Percentiles rank a stretch among this genome's conserved stretches.
These are phyloP conservation scores for Fusarium caatingaense DNA, from an alignment of 2,329 filamentous ascomycete genomes.

Conservation along the genomic window DNA sequence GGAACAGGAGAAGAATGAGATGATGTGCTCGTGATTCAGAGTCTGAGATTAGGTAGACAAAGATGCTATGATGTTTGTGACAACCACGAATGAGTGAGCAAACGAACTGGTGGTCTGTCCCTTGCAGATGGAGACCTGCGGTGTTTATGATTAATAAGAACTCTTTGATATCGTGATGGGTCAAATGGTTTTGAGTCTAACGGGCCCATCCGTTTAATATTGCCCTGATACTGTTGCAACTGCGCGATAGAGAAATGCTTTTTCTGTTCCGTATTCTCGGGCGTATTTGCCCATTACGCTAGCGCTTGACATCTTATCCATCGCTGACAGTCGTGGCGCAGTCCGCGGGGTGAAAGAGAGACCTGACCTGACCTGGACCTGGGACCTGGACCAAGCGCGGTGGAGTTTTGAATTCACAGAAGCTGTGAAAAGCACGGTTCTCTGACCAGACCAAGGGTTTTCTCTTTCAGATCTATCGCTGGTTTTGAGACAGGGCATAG, in stretches of 20 bases:
- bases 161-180: neutral
- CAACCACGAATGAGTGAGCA: slow-evolving; percentile 4
- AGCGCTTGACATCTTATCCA: slow-evolving; percentile 14
- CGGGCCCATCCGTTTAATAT: slow-evolving; percentile 12
- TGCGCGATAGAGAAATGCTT: neutral
- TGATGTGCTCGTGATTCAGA: slow-evolving; percentile 11
- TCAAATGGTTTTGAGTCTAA: slow-evolving; percentile 8
- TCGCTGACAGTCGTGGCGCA: slow-evolving; percentile 43
- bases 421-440: slow-evolving; percentile 15
- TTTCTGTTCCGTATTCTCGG: slow-evolving; percentile 17
- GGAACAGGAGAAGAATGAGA: neutral
- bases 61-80: neutral
- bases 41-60: slow-evolving; percentile 1
- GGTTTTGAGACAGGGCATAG: slow-evolving; percentile 7
- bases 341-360: slow-evolving; percentile 14
- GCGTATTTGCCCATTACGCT: slow-evolving; percentile 22
- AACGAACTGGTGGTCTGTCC: neutral
- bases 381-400: slow-evolving; percentile 6
- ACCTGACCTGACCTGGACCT: neutral
- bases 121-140: neutral
- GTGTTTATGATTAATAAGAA: slow-evolving; percentile 9
- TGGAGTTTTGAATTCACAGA: slow-evolving; percentile 32
- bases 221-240: neutral
- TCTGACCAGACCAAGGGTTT: slow-evolving; percentile 12
- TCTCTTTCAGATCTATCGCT: slow-evolving; percentile 21